Base-by-base conservation (phyloP, 768 basidiomycete species). In the Lactarius indigo region DNA sequence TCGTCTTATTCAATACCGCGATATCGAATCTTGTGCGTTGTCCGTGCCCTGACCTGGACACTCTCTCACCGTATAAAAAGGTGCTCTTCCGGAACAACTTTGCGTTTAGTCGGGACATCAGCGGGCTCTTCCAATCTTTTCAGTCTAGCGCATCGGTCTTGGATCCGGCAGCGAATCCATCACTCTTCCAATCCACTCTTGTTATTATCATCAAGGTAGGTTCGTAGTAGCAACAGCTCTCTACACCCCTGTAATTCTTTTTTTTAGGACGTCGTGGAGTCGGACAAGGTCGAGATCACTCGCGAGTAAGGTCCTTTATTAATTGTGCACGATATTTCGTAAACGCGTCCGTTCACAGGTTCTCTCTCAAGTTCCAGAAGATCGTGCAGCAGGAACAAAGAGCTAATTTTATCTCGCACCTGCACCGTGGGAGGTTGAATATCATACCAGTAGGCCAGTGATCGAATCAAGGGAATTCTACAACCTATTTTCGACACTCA, bases 361-460 rank as follows among this genome's bases (percentile, higher is more conserved):
- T 87, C 69, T 78, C 77, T 2, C 76, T 82, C 15, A 87, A 87
- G 65, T 84, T 87, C 70, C 76, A 85, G 74, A 79, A 81, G 74
- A 87, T 88, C n/a, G 85, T 88, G 18, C 79, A 84, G 63, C 79
- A 84, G 5, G 85, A 88, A 64, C 85, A 86, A 73, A 83, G 79
- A 35, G 76, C 82, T 0, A 88, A 88, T 66, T 87, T 88, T 70
- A 87, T 88, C 64, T 81, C 85, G 18, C 82, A 79, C 1, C 78
- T 88, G 5, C 87, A 88, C 64, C 77, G 79, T 0, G 86, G 86
- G 1, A 79, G 79, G 60, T 70, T 88, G 7, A 78, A 78, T 42
- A 87, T 88, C 18, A 79, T 87, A 15, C 87, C 87, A 5, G n/a
- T n/a, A 88, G 87, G 87, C 86, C 86, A 0, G 85, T 88, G 55